Evolutionary conservation across 2,329 filamentous ascomycete genomes (phyloP).

Genomic region (Aspergillus tubingensis): DNA sequence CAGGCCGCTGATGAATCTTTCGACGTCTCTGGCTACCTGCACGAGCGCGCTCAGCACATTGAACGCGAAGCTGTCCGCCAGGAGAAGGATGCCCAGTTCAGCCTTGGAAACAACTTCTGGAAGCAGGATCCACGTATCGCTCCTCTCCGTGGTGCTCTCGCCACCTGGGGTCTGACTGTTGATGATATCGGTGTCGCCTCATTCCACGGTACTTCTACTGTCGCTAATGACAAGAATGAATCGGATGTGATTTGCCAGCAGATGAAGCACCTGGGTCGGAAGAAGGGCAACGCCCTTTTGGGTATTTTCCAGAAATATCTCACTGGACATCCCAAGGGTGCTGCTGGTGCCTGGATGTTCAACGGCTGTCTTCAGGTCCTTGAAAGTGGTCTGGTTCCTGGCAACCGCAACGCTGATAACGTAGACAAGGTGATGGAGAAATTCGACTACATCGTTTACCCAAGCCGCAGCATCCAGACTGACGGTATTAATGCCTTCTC

Average conservation of each 20-base stretch:
- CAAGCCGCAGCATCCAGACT: conserved; percentile 91
- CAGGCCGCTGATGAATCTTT: conserved; percentile 68
- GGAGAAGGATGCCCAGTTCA: conserved; percentile 88
- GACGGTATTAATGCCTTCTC: conserved; percentile 99
- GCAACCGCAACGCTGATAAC: conserved; percentile 97
- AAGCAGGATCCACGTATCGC: conserved; percentile 92
- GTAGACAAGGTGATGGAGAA: conserved; percentile 95
- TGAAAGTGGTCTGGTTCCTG: conserved; percentile 89
- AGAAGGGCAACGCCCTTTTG: conserved; percentile 92
- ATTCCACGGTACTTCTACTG: conserved; percentile 98
- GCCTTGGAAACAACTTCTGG: conserved; percentile 98
- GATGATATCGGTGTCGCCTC: conserved; percentile 94
- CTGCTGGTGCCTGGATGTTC: conserved; percentile 99
- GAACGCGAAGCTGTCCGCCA: conserved; percentile 84
- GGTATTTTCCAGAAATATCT: conserved; percentile 99
- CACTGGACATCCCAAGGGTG: conserved; percentile 98
- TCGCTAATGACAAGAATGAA: conserved; percentile 99
- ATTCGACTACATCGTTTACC: conserved; percentile 97
- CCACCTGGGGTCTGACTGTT: conserved; percentile 96
- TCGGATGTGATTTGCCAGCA: conserved; percentile 97
- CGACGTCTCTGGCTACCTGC: conserved; percentile 79
- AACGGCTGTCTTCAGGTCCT: conserved; percentile 96
- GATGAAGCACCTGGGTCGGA: conserved; percentile 88
- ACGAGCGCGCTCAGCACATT: conserved; percentile 83
- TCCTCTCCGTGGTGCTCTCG: conserved; percentile 90